Evolutionary conservation across 768 basidiomycete genomes (phyloP).

Genomic region (Asterophora lycoperdoides): DNA sequence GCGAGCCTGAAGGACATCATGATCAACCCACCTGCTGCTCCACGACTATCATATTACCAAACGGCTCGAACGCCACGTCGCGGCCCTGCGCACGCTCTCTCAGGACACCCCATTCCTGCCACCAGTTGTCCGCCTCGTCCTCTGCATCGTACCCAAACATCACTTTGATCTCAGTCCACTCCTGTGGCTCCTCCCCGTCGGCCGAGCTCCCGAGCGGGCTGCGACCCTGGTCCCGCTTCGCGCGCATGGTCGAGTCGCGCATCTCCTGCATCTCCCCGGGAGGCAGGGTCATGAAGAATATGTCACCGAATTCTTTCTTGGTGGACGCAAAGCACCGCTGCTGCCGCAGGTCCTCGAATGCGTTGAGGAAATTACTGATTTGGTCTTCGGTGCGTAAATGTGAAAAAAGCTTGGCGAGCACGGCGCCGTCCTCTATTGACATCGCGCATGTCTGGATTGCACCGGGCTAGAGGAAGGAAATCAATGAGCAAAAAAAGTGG

Average conservation of each 20-base stretch:
- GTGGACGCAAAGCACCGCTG: slow-evolving; percentile 39
- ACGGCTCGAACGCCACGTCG: slow-evolving; percentile 9
- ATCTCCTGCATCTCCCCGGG: slow-evolving; percentile 35
- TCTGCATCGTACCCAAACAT: slow-evolving; percentile 54
- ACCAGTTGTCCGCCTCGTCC: slow-evolving; percentile 59
- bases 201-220: slow-evolving; percentile 12
- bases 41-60: slow-evolving; percentile 8
- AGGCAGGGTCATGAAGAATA: slow-evolving; percentile 42
- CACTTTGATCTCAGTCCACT: slow-evolving; percentile 46
- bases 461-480: slow-evolving; percentile 34
- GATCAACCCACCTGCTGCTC: slow-evolving; percentile 9
- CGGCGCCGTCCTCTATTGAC: slow-evolving; percentile 59
- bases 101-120: slow-evolving; percentile 49
- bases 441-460: slow-evolving; percentile 46
- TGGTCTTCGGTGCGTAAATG: slow-evolving; percentile 47
- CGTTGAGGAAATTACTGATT: slow-evolving; percentile 45
- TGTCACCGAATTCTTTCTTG: slow-evolving; percentile 40
- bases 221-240: slow-evolving; percentile 25
- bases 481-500: not conserved
- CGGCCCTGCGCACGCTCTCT: slow-evolving; percentile 30
- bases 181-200: slow-evolving; percentile 11
- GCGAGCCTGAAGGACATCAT: not conserved
- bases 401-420: slow-evolving; percentile 57
- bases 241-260: slow-evolving; percentile 39
- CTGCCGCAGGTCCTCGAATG: slow-evolving; percentile 53